Evolutionary conservation across 352 stramenopile species (phyloP).

Genomic region (Globisporangium mamillatum): DNA sequence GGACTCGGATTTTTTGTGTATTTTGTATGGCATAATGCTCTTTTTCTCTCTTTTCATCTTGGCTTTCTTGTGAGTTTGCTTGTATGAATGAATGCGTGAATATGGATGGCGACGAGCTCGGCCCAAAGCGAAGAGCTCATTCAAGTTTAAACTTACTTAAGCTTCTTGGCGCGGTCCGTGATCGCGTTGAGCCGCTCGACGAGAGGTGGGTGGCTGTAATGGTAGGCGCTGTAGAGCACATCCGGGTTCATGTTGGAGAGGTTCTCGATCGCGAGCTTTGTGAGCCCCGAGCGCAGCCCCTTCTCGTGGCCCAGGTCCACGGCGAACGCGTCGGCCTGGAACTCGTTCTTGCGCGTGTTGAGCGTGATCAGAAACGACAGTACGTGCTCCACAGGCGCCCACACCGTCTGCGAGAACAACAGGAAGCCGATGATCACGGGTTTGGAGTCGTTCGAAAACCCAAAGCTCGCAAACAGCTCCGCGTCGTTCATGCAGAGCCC

Average conservation of each 20-base stretch:
- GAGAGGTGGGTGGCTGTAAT: constrained; percentile 97
- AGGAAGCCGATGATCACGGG: constrained; percentile 82
- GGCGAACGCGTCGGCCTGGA: constrained; percentile 93
- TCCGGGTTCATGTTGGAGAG: constrained; percentile 97
- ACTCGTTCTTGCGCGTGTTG: constrained; percentile 80
- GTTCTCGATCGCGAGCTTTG: constrained; percentile 98
- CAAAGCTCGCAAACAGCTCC: constrained; percentile 76
- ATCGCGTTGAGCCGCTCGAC: constrained; percentile 96
- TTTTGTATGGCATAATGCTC: constrained; percentile 9
- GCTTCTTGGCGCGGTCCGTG: constrained; percentile 53
- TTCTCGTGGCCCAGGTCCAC: constrained; percentile 89
- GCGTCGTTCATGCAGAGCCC: constrained; percentile 74
- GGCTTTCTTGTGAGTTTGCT: background rate
- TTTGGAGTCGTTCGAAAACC: constrained; percentile 44
- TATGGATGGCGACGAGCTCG: background rate
- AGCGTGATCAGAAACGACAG: constrained; percentile 76
- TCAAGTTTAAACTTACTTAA: constrained; percentile 25
- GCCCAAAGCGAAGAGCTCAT: background rate
- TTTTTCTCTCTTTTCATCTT: constrained; percentile 2
- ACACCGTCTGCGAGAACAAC: constrained; percentile 82
- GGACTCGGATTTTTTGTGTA: constrained; percentile 6
- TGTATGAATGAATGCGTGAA: background rate
- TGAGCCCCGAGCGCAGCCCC: constrained; percentile 92
- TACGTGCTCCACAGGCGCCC: constrained; percentile 76
- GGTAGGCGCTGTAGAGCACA: constrained; percentile 92